Percentiles rank a stretch among this genome's conserved stretches.
Conservation (phyloP, 768 basidiomycete genomes). For the Favolaschia claudopus region DNA sequence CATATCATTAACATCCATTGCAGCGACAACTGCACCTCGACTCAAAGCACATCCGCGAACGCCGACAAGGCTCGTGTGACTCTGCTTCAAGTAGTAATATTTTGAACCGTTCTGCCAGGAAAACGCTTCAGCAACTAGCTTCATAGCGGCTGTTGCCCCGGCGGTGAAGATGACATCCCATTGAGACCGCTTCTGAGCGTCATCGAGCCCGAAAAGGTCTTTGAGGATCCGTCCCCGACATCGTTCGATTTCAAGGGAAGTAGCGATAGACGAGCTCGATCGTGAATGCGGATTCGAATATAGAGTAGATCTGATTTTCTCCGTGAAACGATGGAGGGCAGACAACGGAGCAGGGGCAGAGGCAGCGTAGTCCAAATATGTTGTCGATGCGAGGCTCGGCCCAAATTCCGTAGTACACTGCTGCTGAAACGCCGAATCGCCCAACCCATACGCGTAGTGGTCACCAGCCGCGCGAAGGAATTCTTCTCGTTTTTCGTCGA, state of each 20-base stretch:
- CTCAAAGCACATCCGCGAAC: constrained; percentile 55
- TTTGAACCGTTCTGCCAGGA: constrained; percentile 48
- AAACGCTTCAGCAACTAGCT: constrained; percentile 64
- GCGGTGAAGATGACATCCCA: constrained; percentile 67
- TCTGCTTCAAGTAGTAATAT: constrained; percentile 59
- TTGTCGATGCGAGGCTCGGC: constrained; percentile 15
- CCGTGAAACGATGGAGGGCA: constrained; percentile 12
- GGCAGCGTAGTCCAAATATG: constrained; percentile 28
- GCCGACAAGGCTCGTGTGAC: constrained; percentile 66
- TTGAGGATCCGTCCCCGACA: constrained; percentile 21
- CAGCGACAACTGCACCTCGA: constrained; percentile 48
- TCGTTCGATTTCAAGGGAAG: constrained; percentile 23
- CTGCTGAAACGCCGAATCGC: constrained; percentile 6
- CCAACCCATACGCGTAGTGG: constrained; percentile 22
- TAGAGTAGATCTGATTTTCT: constrained; percentile 9
- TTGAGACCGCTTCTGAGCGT: constrained; percentile 46
- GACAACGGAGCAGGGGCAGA: constrained; percentile 19
- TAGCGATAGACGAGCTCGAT: constrained; percentile 21
- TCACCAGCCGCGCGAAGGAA: constrained; percentile 9
- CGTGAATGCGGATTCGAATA: constrained; percentile 29
- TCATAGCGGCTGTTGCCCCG: constrained; percentile 62
- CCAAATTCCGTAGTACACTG: constrained; percentile 12
- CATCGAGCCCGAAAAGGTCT: constrained; percentile 21
- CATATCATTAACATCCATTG: constrained; percentile 50
- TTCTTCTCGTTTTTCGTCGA: constrained; percentile 7